These are phyloP conservation scores for Leccinum variicolor DNA, from an alignment of 768 basidiomycete genomes.

Conservation along the genomic window DNA sequence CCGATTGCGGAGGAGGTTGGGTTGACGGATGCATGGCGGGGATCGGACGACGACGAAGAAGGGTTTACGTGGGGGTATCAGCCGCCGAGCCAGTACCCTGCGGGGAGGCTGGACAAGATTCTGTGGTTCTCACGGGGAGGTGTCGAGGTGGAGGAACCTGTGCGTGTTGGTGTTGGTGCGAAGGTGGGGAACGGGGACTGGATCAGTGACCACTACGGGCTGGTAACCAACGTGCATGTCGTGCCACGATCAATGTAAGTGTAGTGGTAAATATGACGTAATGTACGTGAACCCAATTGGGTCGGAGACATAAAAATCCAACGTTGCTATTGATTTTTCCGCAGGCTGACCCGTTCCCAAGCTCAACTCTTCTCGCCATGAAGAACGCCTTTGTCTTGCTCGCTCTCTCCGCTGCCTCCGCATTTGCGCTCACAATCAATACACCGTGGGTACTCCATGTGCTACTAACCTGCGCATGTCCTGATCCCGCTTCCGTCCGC, in stretches of 20 bases:
- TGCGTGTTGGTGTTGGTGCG: slow-evolving; percentile 54
- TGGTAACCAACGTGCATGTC: slow-evolving; percentile 40
- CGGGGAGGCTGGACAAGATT: slow-evolving; percentile 63
- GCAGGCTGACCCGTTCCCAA: slow-evolving; percentile 11
- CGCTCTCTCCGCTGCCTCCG: slow-evolving; percentile 40
- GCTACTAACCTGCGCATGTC: neutral
- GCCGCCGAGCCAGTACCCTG: slow-evolving; percentile 42
- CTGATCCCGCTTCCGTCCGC: slow-evolving; percentile 5
- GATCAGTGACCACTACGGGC: slow-evolving; percentile 69
- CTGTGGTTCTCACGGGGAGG: slow-evolving; percentile 50
- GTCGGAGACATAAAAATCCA: slow-evolving; percentile 32
- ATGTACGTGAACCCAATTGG: slow-evolving; percentile 16
- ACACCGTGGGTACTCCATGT: slow-evolving; percentile 58
- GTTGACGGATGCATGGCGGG: slow-evolving; percentile 59
- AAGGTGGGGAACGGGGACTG: slow-evolving; percentile 43
- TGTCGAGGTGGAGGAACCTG: slow-evolving; percentile 51
- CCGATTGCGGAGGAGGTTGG: slow-evolving; percentile 42
- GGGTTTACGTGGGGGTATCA: slow-evolving; percentile 74
- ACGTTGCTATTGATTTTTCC: slow-evolving; percentile 17
- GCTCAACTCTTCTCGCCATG: slow-evolving; percentile 39
- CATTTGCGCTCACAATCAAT: slow-evolving; percentile 50
- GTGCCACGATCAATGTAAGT: neutral
- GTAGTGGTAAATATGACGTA: slow-evolving; percentile 16
- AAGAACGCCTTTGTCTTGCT: slow-evolving; percentile 39
- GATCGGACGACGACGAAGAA: slow-evolving; percentile 38